phyloP scores from a whole-genome alignment of 345 rosid genomes.

The Euphorbia peplus region DNA sequence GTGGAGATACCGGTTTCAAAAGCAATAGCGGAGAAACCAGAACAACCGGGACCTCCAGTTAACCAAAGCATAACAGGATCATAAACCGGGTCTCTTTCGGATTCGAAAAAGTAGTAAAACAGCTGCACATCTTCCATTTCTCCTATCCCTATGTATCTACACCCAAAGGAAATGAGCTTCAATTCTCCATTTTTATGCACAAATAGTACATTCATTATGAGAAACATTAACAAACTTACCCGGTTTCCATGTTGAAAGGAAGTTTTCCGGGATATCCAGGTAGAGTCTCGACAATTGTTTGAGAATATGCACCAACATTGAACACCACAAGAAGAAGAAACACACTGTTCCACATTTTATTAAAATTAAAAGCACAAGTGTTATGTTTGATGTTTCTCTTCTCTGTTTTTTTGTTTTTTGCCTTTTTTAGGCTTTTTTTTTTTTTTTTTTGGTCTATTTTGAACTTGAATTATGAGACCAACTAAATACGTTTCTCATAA shows the following conservation, averaged over 20 bases:
- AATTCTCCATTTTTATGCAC: no score
- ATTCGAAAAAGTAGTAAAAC: slow-evolving; percentile 41
- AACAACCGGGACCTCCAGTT: slow-evolving; percentile 45
- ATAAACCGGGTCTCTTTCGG: slow-evolving; percentile 32
- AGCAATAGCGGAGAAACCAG: slow-evolving; percentile 40
- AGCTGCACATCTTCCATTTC: slow-evolving; percentile 35
- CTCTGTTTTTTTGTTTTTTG: neutral
- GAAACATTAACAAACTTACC: slow-evolving; percentile 16
- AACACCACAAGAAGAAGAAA: slow-evolving; percentile 11
- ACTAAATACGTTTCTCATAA: no score
- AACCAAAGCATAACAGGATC: slow-evolving; percentile 45
- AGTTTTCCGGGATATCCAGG: slow-evolving; percentile 39
- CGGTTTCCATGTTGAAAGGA: slow-evolving; percentile 41
- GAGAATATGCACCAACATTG: slow-evolving; percentile 12
- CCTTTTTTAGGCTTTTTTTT: neutral
- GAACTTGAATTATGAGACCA: no score
- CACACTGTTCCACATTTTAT: neutral
- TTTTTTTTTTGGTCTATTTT: neutral
- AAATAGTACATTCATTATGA: no score
- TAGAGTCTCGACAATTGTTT: slow-evolving; percentile 20
- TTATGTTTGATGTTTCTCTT: no score
- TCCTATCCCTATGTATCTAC: slow-evolving; percentile 34
- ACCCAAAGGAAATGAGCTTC: no score
- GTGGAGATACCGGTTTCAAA: slow-evolving; percentile 39
- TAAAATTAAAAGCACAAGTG: neutral